Conservation (phyloP, 2,329 filamentous ascomycete genomes). For the Celoporthe dispersa region DNA sequence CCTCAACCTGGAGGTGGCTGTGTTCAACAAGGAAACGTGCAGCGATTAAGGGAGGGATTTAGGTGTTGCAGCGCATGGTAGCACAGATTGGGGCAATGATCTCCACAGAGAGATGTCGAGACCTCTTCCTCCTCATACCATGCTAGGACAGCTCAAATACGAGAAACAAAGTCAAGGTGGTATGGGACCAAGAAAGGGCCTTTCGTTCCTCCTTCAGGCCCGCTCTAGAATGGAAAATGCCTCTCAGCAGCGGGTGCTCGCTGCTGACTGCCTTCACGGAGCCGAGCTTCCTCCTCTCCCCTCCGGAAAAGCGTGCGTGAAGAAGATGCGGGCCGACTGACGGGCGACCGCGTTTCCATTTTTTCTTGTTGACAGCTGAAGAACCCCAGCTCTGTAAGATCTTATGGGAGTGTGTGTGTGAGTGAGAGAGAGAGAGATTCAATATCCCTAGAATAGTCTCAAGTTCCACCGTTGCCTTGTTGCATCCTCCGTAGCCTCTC, state of each 20-base stretch:
- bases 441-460: constrained; percentile 11
- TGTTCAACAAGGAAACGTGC: not conserved
- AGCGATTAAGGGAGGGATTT: not conserved
- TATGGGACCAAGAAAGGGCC: not conserved
- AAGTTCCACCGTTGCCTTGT: constrained; percentile 46
- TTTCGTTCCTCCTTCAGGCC: not conserved
- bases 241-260: not conserved
- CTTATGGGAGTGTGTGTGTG: not conserved
- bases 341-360: not conserved
- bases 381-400: not conserved
- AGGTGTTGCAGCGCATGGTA: not conserved
- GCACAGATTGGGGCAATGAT: not conserved
- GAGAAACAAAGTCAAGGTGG: not conserved
- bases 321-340: constrained; percentile 5
- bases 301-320: not conserved
- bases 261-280: not conserved
- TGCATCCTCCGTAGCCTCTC: constrained; percentile 77
- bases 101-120: not conserved
- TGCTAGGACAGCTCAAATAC: not conserved
- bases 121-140: not conserved
- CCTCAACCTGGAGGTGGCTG: constrained; percentile 8
- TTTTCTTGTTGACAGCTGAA: constrained; percentile 1
- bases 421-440: not conserved
- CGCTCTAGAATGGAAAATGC: not conserved
- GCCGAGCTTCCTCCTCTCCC: not conserved